These are phyloP conservation scores for Ceratocystis destructans DNA, from an alignment of 2,329 filamentous ascomycete genomes.

Conservation along the genomic window DNA sequence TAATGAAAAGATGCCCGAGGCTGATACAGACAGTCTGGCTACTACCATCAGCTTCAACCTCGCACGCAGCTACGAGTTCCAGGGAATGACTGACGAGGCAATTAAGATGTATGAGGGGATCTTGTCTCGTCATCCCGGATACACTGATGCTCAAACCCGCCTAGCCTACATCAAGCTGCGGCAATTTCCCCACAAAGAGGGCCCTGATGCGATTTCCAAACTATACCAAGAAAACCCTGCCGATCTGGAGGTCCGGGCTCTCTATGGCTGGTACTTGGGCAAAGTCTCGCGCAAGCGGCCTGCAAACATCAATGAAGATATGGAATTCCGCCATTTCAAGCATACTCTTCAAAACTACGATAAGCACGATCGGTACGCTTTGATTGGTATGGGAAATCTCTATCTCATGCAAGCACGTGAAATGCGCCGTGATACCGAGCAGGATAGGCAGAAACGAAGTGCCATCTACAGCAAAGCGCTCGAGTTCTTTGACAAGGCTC, in stretches of 20 bases:
- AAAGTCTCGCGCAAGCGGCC: slow-evolving; percentile 70
- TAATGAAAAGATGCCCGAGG: slow-evolving; percentile 48
- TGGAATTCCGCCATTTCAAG: slow-evolving; percentile 88
- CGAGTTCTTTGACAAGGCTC: slow-evolving; percentile 95
- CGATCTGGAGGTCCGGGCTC: slow-evolving; percentile 79
- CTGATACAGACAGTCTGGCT: slow-evolving; percentile 80
- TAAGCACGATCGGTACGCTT: slow-evolving; percentile 94
- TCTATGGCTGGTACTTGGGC: slow-evolving; percentile 93
- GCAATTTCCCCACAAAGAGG: slow-evolving; percentile 68
- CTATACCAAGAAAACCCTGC: slow-evolving; percentile 71
- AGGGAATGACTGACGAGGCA: slow-evolving; percentile 67
- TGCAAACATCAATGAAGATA: slow-evolving; percentile 71
- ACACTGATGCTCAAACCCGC: slow-evolving; percentile 79
- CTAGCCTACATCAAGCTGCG: slow-evolving; percentile 81
- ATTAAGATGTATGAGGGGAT: slow-evolving; percentile 79
- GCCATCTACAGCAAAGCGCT: slow-evolving; percentile 82
- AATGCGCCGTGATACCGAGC: slow-evolving; percentile 81
- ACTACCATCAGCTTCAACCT: slow-evolving; percentile 97
- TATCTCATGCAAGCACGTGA: slow-evolving; percentile 77
- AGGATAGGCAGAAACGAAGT: slow-evolving; percentile 79
- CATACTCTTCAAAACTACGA: slow-evolving; percentile 87
- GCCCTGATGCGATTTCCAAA: slow-evolving; percentile 71
- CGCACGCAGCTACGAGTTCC: slow-evolving; percentile 80
- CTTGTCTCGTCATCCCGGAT: slow-evolving; percentile 72
- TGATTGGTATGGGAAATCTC: slow-evolving; percentile 94